These are phyloP conservation scores for Protomyces gravidus DNA, from an alignment of 1,139 yeast species.

Conservation along the genomic window DNA sequence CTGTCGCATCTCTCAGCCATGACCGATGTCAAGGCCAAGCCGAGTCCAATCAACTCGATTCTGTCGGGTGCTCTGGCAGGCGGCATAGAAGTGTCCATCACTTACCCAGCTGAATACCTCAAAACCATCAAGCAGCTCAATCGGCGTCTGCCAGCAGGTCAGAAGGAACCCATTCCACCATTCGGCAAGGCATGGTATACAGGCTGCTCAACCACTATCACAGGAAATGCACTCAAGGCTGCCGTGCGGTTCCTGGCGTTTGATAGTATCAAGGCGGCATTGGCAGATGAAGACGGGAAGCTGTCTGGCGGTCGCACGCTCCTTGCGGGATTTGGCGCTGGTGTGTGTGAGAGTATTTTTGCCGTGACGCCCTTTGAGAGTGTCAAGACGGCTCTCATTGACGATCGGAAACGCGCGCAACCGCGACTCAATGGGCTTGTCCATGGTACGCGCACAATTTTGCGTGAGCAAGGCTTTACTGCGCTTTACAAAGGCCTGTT, in stretches of 20 bases:
- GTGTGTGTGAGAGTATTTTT: slow-evolving; percentile 79
- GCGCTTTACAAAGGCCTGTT: slow-evolving; percentile 86
- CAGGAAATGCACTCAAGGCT: slow-evolving; percentile 94
- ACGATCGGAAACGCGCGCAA: slow-evolving; percentile 59
- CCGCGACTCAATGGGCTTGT: slow-evolving; percentile 72
- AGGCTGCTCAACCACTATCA: slow-evolving; percentile 96
- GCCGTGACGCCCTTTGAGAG: slow-evolving; percentile 98
- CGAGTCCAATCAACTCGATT: slow-evolving; percentile 37
- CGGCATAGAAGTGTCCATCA: slow-evolving; percentile 73
- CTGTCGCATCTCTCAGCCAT: too few relatives aligned
- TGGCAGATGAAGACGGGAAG: slow-evolving; percentile 80
- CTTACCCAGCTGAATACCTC: slow-evolving; percentile 96
- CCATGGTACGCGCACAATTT: slow-evolving; percentile 58
- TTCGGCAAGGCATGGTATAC: slow-evolving; percentile 76
- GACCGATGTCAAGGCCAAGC: slow-evolving; percentile 23
- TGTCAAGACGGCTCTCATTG: slow-evolving; percentile 90
- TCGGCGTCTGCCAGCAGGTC: slow-evolving; percentile 43
- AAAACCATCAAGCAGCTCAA: slow-evolving; percentile 73
- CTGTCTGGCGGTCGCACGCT: slow-evolving; percentile 87
- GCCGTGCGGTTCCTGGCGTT: slow-evolving; percentile 90
- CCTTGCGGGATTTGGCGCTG: slow-evolving; percentile 90
- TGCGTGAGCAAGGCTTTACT: slow-evolving; percentile 70
- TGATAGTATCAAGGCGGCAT: slow-evolving; percentile 71
- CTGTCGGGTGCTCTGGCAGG: slow-evolving; percentile 85
- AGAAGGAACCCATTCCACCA: slow-evolving; percentile 27